Conservation (phyloP, 2,329 filamentous ascomycete species). For the Neofusicoccum laricinum region DNA sequence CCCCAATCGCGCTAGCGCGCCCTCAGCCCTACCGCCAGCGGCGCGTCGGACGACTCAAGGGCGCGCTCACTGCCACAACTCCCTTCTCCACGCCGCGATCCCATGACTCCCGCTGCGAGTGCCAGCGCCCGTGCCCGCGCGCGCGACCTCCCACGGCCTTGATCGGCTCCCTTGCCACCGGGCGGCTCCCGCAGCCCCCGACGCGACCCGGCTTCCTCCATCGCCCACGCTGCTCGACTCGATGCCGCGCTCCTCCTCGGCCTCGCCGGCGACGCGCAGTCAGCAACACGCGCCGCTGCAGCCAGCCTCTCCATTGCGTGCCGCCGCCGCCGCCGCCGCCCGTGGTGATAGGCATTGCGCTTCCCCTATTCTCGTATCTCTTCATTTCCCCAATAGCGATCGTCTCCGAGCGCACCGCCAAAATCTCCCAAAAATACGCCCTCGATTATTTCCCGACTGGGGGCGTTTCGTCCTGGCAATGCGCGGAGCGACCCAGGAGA, state of each 20-base stretch:
- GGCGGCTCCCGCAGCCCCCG: slow-evolving; percentile 3
- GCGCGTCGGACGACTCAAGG: not conserved
- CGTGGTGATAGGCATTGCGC: slow-evolving; percentile 1
- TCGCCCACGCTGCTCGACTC: not conserved
- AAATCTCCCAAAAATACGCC: slow-evolving; percentile 4
- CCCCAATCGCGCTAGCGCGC: not conserved
- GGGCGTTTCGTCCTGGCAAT: not conserved
- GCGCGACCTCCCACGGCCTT: not conserved
- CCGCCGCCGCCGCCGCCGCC: not conserved
- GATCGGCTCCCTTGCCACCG: not conserved
- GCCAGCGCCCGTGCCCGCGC: not conserved
- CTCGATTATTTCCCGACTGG: slow-evolving; percentile 10
- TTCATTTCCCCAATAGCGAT: slow-evolving; percentile 9
- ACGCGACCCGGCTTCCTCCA: not conserved
- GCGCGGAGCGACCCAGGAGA: not conserved
- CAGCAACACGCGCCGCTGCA: not conserved
- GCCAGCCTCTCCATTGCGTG: not conserved
- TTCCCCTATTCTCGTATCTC: slow-evolving; percentile 13
- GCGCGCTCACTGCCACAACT: slow-evolving; percentile 1
- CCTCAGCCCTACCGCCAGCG: not conserved
- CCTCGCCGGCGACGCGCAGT: not conserved
- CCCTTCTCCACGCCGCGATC: not conserved
- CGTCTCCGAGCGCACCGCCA: not conserved
- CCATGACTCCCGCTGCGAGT: not conserved
- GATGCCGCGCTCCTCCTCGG: not conserved